Evolutionary conservation across 192 early-diverging fungal genomes (phyloP).

Genomic region (Dimargaris cristalligena): DNA sequence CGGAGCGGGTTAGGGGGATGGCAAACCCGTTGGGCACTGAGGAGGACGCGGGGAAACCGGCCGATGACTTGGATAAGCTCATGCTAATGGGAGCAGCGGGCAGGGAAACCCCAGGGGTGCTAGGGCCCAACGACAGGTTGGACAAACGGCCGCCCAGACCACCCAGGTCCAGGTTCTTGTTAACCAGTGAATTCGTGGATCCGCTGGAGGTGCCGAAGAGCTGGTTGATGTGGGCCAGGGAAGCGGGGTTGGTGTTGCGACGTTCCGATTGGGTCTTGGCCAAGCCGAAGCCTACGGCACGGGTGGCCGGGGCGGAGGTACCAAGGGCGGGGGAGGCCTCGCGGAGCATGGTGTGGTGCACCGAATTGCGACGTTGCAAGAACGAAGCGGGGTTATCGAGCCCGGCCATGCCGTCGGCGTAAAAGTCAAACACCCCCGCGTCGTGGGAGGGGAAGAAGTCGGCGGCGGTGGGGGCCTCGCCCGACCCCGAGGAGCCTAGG

Average conservation of each 20-base stretch:
- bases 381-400: neutral
- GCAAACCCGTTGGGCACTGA: conserved; percentile 15
- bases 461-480: conserved; percentile 1
- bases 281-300: conserved; percentile 7
- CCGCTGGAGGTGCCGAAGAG: conserved; percentile 8
- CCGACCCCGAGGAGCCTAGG: neutral
- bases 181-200: neutral
- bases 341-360: conserved; percentile 5
- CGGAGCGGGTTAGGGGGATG: conserved; percentile 30
- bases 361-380: conserved; percentile 10
- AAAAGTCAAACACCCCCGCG: conserved; percentile 6
- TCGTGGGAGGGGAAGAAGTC: conserved; percentile 8
- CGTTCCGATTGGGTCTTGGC: conserved; percentile 9
- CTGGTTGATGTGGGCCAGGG: conserved; percentile 11
- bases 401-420: conserved; percentile 3
- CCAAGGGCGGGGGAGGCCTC: neutral
- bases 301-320: conserved; percentile 9
- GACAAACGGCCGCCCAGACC: conserved; percentile 4
- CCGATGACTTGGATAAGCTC: neutral
- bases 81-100: neutral
- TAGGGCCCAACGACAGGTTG: conserved; percentile 1
- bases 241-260: conserved; percentile 12
- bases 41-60: conserved; percentile 25
- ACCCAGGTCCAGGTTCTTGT: conserved; percentile 10
- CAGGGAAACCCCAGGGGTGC: neutral